Conservation (phyloP, 331 rosid species). For the Prunus yedoensis region DNA sequence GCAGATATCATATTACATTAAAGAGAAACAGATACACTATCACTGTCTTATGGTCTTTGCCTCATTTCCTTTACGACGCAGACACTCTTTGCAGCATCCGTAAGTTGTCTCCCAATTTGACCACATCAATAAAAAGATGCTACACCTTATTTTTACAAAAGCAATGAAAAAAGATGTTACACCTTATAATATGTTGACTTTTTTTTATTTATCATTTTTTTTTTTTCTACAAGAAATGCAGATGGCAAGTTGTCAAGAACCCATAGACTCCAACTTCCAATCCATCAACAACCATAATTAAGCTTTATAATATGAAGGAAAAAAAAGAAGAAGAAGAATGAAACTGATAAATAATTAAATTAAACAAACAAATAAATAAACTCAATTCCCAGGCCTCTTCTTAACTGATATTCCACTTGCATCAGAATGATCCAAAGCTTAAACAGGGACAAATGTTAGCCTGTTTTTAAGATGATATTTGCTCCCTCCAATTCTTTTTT, state of each 20-base stretch:
- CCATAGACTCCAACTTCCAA: conserved; percentile 19
- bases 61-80: conserved; percentile 23
- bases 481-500: neutral
- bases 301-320: neutral
- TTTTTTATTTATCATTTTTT: neutral
- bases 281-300: conserved; percentile 9
- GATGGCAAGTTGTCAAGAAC: conserved; percentile 1
- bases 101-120: conserved; percentile 18
- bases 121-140: conserved; percentile 34
- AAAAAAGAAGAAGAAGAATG: neutral
- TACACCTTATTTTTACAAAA: conserved; percentile 30
- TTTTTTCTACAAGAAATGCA: neutral
- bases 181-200: neutral
- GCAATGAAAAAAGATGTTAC: neutral
- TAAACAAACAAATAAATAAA: conserved; percentile 16
- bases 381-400: conserved; percentile 6
- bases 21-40: conserved; percentile 2
- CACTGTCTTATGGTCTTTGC: conserved; percentile 20
- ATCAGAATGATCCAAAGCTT: conserved; percentile 31
- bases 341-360: neutral
- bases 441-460: conserved; percentile 19
- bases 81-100: conserved; percentile 17
- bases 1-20: neutral
- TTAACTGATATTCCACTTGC: conserved; percentile 19
- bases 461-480: neutral